These are phyloP conservation scores for Spathaspora boniae DNA, from an alignment of 805 yeast species.

Conservation along the genomic window DNA sequence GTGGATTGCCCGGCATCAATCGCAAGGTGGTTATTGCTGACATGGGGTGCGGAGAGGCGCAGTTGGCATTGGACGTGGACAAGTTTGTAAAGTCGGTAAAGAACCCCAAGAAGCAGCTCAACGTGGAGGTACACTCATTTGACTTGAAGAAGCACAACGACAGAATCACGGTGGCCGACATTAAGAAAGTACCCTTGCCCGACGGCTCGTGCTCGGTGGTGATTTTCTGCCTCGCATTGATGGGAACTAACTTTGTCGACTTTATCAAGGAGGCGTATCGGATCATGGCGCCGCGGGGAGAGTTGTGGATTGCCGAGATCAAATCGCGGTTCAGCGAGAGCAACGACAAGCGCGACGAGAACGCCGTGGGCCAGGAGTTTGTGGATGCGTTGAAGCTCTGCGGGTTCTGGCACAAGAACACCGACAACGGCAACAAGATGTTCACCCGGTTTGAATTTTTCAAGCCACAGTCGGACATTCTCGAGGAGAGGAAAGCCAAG, in stretches of 20 bases:
- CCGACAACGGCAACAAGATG: conserved; percentile 89
- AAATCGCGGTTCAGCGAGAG: conserved; percentile 82
- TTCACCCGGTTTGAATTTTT: conserved; percentile 92
- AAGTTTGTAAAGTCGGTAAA: conserved; percentile 38
- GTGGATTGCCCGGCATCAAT: conserved; percentile 80
- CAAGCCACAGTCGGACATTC: conserved; percentile 71
- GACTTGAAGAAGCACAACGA: conserved; percentile 88
- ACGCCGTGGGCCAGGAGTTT: conserved; percentile 68
- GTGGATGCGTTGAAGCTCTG: conserved; percentile 68
- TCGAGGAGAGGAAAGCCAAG: conserved; percentile 59
- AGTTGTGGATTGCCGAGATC: conserved; percentile 96
- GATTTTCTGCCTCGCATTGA: conserved; percentile 88
- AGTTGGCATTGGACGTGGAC: conserved; percentile 65
- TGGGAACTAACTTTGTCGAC: conserved; percentile 96
- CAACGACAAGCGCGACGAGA: conserved; percentile 26
- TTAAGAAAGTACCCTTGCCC: conserved; percentile 79
- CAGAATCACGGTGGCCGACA: conserved; percentile 94
- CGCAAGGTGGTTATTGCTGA: conserved; percentile 83
- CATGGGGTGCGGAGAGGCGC: conserved; percentile 99
- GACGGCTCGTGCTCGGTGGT: conserved; percentile 82
- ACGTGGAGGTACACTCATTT: conserved; percentile 76
- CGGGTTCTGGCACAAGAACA: conserved; percentile 85
- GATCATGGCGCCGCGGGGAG: conserved; percentile 84
- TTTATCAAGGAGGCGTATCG: conserved; percentile 88
- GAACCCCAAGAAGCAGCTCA: conserved; percentile 36